A percentile compares a stretch with the other conserved stretches of the same genome.
Evolutionary conservation across 1,284 basidiomycete genomes (phyloP).

Genomic region (Xanthoconium separans): DNA sequence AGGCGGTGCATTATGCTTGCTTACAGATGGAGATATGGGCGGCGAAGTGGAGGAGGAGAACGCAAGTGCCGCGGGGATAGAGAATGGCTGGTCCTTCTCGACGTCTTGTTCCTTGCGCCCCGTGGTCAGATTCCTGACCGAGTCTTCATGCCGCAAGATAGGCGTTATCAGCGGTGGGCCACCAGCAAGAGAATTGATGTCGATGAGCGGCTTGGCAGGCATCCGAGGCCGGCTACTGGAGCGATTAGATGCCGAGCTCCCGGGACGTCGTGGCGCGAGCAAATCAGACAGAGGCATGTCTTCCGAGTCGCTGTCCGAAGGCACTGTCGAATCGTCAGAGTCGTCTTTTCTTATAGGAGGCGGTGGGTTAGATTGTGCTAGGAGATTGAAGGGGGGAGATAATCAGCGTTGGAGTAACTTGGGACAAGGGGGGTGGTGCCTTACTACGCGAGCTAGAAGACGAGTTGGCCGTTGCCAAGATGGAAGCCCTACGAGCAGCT

Average conservation of each 20-base stretch:
- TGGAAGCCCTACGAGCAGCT: constrained; percentile 38
- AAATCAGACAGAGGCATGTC: constrained; percentile 43
- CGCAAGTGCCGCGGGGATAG: constrained; percentile 28
- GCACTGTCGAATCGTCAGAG: constrained; percentile 24
- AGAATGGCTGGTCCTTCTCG: constrained; percentile 33
- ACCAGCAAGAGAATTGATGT: constrained; percentile 39
- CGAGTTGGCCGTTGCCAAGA: constrained; percentile 25
- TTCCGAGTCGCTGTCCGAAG: constrained; percentile 37
- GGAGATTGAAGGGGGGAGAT: neutral
- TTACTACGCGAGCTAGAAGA: constrained; percentile 17
- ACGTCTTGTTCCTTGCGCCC: constrained; percentile 19
- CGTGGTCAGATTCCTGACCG: constrained; percentile 20
- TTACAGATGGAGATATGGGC: constrained; percentile 15
- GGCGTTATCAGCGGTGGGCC: constrained; percentile 31
- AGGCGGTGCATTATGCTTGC: constrained; percentile 4
- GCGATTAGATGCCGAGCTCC: constrained; percentile 41
- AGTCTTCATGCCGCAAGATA: constrained; percentile 29
- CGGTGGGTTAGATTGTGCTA: constrained; percentile 12
- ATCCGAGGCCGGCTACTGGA: constrained; percentile 32
- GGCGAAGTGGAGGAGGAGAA: constrained; percentile 23
- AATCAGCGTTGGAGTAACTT: neutral
- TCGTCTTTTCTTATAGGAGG: constrained; percentile 7
- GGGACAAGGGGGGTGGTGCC: neutral
- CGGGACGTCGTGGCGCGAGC: constrained; percentile 42
- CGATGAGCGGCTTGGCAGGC: constrained; percentile 49